Evolutionary conservation across 192 early-diverging fungal species (phyloP), one percentile per base, ranked within the genome.

Genomic region (Umbelopsis ramanniana): DNA sequence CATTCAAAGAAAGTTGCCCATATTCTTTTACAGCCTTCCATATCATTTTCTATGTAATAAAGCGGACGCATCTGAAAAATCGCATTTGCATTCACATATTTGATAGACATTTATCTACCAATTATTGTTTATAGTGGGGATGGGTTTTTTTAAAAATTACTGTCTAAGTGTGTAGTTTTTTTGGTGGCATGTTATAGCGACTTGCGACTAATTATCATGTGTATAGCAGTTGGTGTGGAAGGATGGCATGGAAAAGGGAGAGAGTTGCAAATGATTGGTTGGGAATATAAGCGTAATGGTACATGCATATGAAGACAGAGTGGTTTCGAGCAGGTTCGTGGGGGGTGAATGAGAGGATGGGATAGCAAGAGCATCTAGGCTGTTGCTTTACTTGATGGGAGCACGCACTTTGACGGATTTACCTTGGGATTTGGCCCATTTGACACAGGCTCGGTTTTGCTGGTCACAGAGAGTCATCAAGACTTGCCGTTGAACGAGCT

Each of bases 401-500:
- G 57, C 57, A 63, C 57, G 57, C 24, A 63, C 57, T 37, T 63
- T 63, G 4, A 63, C 57, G n/a, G 57, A 26, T 35, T 63, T 63
- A 0, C 57, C 57, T 63, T 63, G 57, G 35, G 57, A 63, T 63
- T 63, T 63, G 19, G 69, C 79, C 79, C 82, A 87, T 29, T 81
- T 79, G 1, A 75, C 57, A 45, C 80, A 71, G 3, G 76, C 76
- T 54, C 74, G 75, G 69, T 83, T 81, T 24, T 84, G 80, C 15
- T 77, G 70, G 10, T 82, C 81, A 53, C 83, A 83, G 23, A 84
- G 40, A 11, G 80, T 80, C n/a, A 87, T 76, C 14, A 84, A 70
- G 7, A 87, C 81, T 19, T 82, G 73, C 17, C 81, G 69, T 10
- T 76, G 67, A 1, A 84, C 80, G 11, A 87, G 73, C 4, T 74